phyloP scores from a whole-genome alignment of 371 early-diverging fungal species.

The Mortierella polycephala region DNA sequence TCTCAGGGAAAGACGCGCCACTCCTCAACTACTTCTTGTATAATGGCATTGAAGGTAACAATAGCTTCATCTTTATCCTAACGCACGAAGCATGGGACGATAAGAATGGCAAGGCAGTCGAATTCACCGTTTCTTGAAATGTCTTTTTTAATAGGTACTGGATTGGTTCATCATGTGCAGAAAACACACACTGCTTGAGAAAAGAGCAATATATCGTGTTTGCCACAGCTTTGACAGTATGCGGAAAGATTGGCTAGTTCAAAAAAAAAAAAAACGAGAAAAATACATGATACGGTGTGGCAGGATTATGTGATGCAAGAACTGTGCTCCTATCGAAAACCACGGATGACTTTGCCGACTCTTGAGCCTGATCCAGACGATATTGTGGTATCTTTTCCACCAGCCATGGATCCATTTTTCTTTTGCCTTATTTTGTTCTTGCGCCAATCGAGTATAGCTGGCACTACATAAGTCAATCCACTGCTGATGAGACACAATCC shows the following conservation, averaged over 20 bases:
- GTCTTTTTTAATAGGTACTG: constrained; percentile 23
- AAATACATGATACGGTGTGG: no score
- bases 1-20: constrained; percentile 84
- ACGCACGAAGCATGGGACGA: background rate
- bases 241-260: background rate
- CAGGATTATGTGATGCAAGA: background rate
- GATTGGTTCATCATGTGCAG: constrained; percentile 38
- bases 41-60: constrained; percentile 73
- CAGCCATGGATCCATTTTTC: background rate
- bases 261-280: background rate
- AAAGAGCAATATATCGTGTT: no score
- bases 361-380: no score
- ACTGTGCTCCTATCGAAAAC: background rate
- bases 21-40: constrained; percentile 85
- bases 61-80: constrained; percentile 1
- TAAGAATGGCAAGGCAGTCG: background rate
- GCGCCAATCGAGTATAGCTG: constrained; percentile 9
- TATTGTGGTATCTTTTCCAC: no score
- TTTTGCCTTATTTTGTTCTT: background rate
- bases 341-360: background rate
- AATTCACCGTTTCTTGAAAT: background rate
- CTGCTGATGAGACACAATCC: constrained; percentile 36
- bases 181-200: background rate
- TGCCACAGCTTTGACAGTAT: no score
- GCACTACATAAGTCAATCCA: constrained; percentile 31